These are phyloP conservation scores for Tuber microsphaerosporum DNA, from an alignment of 495 filamentous ascomycete species.

Conservation along the genomic window DNA sequence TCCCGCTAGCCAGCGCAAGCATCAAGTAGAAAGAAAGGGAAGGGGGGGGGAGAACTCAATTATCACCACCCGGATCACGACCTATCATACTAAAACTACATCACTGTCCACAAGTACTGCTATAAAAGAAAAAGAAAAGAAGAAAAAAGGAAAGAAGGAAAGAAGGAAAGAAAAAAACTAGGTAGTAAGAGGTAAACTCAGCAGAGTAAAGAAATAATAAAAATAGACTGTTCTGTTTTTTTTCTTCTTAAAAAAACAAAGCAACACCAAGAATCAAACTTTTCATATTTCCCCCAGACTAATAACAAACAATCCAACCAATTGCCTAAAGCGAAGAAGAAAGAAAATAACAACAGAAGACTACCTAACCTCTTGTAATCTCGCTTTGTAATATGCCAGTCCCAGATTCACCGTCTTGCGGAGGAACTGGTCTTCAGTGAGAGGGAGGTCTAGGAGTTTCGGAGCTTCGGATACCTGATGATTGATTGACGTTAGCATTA, in stretches of 20 bases:
- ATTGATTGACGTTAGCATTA: conserved; percentile 13
- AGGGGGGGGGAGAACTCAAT: background rate
- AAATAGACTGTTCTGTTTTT: background rate
- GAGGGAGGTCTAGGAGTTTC: conserved; percentile 58
- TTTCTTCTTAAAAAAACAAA: background rate
- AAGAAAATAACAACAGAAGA: background rate
- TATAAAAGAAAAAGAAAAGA: background rate
- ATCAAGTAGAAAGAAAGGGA: background rate
- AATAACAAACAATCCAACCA: background rate
- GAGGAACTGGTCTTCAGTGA: conserved; percentile 64
- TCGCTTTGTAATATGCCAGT: conserved; percentile 55
- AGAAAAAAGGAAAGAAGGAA: background rate
- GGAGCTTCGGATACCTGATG: conserved; percentile 43
- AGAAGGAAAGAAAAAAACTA: background rate
- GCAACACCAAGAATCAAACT: background rate
- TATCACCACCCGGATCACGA: background rate
- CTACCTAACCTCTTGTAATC: conserved; percentile 20
- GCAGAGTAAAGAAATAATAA: background rate
- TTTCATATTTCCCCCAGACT: background rate
- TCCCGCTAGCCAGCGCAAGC: background rate
- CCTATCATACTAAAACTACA: background rate
- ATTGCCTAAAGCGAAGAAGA: background rate
- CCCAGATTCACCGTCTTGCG: conserved; percentile 63
- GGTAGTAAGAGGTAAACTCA: background rate
- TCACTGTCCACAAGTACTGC: background rate